These are phyloP conservation scores for Lipomyces sp. DNA, from an alignment of 805 yeast genomes.

Conservation along the genomic window DNA sequence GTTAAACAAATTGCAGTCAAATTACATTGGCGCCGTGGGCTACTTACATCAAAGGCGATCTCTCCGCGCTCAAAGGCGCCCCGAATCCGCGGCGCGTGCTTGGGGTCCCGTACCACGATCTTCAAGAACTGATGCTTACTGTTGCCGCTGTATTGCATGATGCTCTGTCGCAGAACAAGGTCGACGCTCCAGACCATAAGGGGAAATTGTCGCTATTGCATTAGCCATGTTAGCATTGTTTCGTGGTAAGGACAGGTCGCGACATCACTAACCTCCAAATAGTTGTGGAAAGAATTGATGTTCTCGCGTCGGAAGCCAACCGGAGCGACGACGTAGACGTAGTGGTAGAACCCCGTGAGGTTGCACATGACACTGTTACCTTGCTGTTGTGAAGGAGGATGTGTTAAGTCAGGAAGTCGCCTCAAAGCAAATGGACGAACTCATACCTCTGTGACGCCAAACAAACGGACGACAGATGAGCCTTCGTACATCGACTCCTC, in stretches of 20 bases:
- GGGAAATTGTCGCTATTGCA: slow-evolving; percentile 36
- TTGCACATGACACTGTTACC: slow-evolving; percentile 90
- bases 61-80: slow-evolving; percentile 82
- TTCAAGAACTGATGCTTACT: slow-evolving; percentile 75
- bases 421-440: too few relatives aligned
- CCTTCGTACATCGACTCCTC: slow-evolving; percentile 74
- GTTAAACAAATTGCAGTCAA: too few relatives aligned
- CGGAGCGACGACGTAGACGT: slow-evolving; percentile 90
- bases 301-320: slow-evolving; percentile 61
- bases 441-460: slow-evolving; percentile 70
- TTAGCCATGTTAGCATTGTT: background rate
- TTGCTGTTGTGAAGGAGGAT: slow-evolving; percentile 38
- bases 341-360: slow-evolving; percentile 84
- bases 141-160: slow-evolving; percentile 91
- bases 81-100: slow-evolving; percentile 64
- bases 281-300: slow-evolving; percentile 49
- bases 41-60: slow-evolving; percentile 55
- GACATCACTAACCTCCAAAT: slow-evolving; percentile 36
- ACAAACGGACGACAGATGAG: slow-evolving; percentile 63
- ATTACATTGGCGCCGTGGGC: too few relatives aligned
- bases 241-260: background rate
- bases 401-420: too few relatives aligned
- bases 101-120: slow-evolving; percentile 63
- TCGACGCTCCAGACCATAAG: slow-evolving; percentile 65
- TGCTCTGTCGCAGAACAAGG: slow-evolving; percentile 68